These are phyloP conservation scores for Paxillus rubicundulus DNA, from an alignment of 768 basidiomycete species.

Conservation along the genomic window DNA sequence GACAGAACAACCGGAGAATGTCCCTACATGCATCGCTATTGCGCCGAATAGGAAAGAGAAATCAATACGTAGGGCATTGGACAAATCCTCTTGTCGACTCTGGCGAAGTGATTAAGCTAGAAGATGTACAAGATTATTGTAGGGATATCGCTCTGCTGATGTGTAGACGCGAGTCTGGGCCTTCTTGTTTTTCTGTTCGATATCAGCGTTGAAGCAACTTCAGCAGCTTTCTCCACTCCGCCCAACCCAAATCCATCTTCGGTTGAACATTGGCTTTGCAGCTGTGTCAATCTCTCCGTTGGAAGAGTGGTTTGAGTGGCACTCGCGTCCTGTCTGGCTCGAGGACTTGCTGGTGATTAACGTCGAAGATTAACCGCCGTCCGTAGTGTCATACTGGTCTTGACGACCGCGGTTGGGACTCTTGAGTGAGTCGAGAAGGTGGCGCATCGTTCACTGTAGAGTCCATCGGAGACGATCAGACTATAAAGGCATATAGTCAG, in stretches of 20 bases:
- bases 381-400: background rate
- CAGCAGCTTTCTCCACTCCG: conserved; percentile 41
- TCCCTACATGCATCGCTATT: conserved; percentile 42
- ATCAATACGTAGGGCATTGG: conserved; percentile 39
- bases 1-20: conserved; percentile 44
- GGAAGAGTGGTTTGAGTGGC: background rate
- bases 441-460: background rate
- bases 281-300: conserved; percentile 44
- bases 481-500: too few species aligned
- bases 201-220: conserved; percentile 32
- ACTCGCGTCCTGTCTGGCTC: too few species aligned
- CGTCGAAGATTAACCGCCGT: background rate
- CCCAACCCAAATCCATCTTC: conserved; percentile 47
- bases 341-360: background rate
- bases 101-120: conserved; percentile 28
- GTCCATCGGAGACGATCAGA: too few species aligned
- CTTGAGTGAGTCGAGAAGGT: background rate
- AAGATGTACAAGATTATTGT: too few species aligned
- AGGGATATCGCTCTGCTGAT: background rate
- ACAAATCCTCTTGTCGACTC: conserved; percentile 39
- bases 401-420: background rate
- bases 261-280: conserved; percentile 40
- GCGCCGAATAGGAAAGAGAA: conserved; percentile 40
- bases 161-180: background rate
- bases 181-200: background rate